Evolutionary conservation across 345 rosid species (phyloP).

Genomic region (Boechera retrofracta): DNA sequence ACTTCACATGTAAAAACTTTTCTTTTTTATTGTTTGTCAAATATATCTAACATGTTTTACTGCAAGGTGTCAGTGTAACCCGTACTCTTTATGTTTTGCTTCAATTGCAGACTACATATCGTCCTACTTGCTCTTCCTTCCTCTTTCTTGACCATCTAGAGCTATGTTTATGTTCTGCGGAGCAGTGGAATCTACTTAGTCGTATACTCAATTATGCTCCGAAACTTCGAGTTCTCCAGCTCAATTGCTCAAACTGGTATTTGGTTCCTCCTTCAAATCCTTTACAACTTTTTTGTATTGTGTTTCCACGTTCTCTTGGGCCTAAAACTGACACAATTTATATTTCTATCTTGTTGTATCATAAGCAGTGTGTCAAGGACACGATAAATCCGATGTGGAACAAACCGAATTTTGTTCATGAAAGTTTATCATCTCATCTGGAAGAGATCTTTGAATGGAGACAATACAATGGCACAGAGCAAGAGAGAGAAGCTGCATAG

Average conservation of each 20-base stretch:
- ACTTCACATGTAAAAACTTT: constrained; percentile 12
- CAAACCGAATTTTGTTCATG: not conserved
- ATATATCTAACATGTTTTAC: not conserved
- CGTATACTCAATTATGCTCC: constrained; percentile 10
- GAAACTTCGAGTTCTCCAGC: constrained; percentile 27
- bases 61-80: not conserved
- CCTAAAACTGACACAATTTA: not conserved
- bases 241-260: constrained; percentile 5
- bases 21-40: not conserved
- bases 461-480: not conserved
- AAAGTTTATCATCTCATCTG: constrained; percentile 25
- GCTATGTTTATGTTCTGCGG: constrained; percentile 25
- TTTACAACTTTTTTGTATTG: not conserved
- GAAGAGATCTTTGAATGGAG: constrained; percentile 32
- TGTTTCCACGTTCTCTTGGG: not conserved
- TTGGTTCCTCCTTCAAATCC: not conserved
- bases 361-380: not conserved
- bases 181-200: constrained; percentile 12
- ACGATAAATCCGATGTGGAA: not conserved
- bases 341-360: not conserved
- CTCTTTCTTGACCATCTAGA: constrained; percentile 22
- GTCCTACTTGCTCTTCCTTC: constrained; percentile 11
- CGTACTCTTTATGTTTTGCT: constrained; percentile 16
- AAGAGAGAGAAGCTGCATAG: not conserved
- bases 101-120: constrained; percentile 17